Evolutionary conservation across 164 flowering plant species (phyloP).

Genomic region (Brasenia schreberi): DNA sequence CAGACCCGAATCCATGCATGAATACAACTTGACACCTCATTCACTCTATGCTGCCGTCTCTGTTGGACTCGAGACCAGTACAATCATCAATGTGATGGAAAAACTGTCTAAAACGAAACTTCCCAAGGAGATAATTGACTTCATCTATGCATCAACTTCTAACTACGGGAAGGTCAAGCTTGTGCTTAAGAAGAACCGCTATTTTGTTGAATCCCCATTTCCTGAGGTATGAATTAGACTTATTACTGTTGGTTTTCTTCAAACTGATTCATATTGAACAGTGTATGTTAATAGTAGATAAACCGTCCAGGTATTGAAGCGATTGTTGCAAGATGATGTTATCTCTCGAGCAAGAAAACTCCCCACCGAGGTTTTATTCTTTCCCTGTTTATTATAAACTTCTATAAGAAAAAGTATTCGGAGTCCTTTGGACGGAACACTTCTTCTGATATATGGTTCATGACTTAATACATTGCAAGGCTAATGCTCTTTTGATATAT

Average conservation of each 20-base stretch:
- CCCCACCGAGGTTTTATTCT: constrained; percentile 25
- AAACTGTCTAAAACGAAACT: constrained; percentile 65
- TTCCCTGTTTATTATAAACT: too few species aligned
- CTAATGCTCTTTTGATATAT: too few species aligned
- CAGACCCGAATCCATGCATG: constrained; percentile 92
- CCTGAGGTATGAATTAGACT: constrained; percentile 52
- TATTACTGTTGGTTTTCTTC: not conserved
- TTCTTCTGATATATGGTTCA: too few species aligned
- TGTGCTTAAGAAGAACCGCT: constrained; percentile 90
- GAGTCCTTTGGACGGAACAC: too few species aligned
- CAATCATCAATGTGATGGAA: constrained; percentile 50
- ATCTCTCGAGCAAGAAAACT: constrained; percentile 39
- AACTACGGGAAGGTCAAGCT: constrained; percentile 98
- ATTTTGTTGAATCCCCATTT: constrained; percentile 85
- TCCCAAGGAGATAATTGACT: constrained; percentile 69
- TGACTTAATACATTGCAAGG: too few species aligned
- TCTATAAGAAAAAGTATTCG: too few species aligned
- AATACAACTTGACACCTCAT: constrained; percentile 81
- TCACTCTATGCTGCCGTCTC: constrained; percentile 94
- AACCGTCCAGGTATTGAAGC: constrained; percentile 41
- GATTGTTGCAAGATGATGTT: constrained; percentile 40
- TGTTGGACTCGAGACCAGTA: constrained; percentile 91
- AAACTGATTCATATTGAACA: not conserved
- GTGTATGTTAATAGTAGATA: not conserved
- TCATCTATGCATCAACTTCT: constrained; percentile 73